Percentiles rank a stretch among this genome's conserved stretches.
Conservation (phyloP, 768 basidiomycete species). For the Tulasnella sp. region DNA sequence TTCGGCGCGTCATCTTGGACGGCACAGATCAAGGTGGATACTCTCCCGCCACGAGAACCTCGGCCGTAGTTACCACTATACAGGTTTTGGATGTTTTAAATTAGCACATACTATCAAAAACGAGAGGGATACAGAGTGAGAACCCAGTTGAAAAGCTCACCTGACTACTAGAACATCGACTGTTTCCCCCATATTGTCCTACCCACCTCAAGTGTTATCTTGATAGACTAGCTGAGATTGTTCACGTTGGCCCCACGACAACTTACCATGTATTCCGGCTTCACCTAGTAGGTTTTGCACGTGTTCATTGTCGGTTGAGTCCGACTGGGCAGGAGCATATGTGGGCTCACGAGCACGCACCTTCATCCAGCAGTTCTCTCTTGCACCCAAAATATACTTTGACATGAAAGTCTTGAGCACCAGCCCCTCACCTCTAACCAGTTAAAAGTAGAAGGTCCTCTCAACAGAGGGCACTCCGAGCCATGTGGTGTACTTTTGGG, state of each 20-base stretch:
- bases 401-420: constrained; percentile 79
- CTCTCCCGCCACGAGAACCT: constrained; percentile 75
- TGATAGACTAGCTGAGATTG: too few species aligned
- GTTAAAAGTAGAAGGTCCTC: too few species aligned
- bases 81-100: constrained; percentile 23
- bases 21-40: constrained; percentile 83
- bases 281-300: constrained; percentile 38
- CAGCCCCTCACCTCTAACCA: constrained; percentile 90
- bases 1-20: constrained; percentile 62
- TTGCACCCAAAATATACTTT: constrained; percentile 73
- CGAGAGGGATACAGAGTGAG: constrained; percentile 1
- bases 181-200: constrained; percentile 89
- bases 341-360: too few species aligned
- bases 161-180: constrained; percentile 78
- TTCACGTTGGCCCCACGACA: too few species aligned
- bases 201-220: not conserved
- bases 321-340: too few species aligned
- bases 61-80: constrained; percentile 75
- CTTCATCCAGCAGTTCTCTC: constrained; percentile 92
- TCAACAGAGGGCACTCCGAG: too few species aligned
- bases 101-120: not conserved
- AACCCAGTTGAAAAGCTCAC: not conserved
- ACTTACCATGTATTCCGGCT: constrained; percentile 76
- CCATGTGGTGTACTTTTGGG: too few species aligned
- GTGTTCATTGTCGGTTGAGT: not conserved